Base-by-base conservation (phyloP, 257 asterid species). In the Salvia hispanica region DNA sequence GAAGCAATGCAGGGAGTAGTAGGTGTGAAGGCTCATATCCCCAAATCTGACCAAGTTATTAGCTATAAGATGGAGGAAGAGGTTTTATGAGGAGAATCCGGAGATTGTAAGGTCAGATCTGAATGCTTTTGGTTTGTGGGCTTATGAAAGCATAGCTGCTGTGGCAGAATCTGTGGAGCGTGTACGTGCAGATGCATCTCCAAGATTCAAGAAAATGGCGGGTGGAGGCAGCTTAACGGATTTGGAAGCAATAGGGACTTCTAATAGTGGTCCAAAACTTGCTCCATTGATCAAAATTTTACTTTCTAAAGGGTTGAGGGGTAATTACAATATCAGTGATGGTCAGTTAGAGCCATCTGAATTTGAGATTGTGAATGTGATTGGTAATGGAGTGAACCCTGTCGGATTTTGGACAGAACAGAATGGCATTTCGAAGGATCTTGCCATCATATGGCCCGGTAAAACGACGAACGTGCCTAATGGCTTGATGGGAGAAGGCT, bases 121-220 rank as follows among this genome's bases (percentile, higher is more conserved):
- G 14, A 78, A 78, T 65, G 76, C 73, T 63, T 82, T 74, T 2
- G 91, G 88, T 43, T 50, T 78, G 58, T 85, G 85, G 91, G 88
- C 85, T 5, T 85, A 85, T 59, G 91, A 85, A 31, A 72, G 79
- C 56, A 71, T 54, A 2, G 55, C 18, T 9, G 80, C 80, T 60
- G 57, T 85, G 15, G 88, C 88, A 31, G 68, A 28, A 62, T 85
- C 75, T 36, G 33, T 75, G 3, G 83, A 80, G 62, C 64, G 34
- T 43, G 64, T 65, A n/a, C n/a, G n/a, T n/a, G n/a, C n/a, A n/a
- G n/a, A n/a, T n/a, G n/a, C n/a, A n/a, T n/a, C n/a, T n/a, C n/a
- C n/a, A n/a, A n/a, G n/a, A n/a, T n/a, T n/a, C n/a, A n/a, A n/a
- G n/a, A n/a, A n/a, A n/a, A n/a, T n/a, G n/a, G n/a, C n/a, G n/a